A percentile compares a stretch with the other conserved stretches of the same genome.
These are phyloP conservation scores for Phaeodactylum tricornutum DNA, from an alignment of 108 stramenopile species.

Conservation along the genomic window DNA sequence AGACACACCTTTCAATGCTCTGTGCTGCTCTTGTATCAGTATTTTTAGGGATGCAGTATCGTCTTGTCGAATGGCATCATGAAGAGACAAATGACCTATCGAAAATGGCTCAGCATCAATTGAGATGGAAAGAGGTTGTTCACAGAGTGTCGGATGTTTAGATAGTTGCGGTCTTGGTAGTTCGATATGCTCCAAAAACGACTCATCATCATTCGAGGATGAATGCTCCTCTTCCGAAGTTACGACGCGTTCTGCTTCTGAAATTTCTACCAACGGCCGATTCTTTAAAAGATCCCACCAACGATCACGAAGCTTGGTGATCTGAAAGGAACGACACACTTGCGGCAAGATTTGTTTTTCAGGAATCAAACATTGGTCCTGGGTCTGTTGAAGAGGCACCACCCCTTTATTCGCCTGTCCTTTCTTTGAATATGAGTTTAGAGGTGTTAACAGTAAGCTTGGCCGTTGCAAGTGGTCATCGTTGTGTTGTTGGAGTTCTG, in stretches of 20 bases:
- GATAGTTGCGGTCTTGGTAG: not conserved
- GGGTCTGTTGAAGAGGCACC: too few species aligned
- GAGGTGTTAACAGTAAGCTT: too few species aligned
- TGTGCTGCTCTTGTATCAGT: not conserved
- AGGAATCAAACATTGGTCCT: too few species aligned
- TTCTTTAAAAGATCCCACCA: constrained; percentile 28
- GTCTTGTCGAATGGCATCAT: constrained; percentile 5
- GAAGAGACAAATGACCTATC: not conserved
- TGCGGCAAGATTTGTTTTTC: too few species aligned
- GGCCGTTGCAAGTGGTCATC: too few species aligned
- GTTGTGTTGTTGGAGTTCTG: too few species aligned
- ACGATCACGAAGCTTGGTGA: constrained; percentile 29
- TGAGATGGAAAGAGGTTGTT: not conserved
- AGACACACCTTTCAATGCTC: not conserved
- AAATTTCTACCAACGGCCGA: constrained; percentile 3
- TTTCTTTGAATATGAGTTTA: too few species aligned
- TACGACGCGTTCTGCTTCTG: not conserved
- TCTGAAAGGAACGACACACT: too few species aligned
- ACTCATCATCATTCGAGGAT: not conserved
- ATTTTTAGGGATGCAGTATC: constrained; percentile 1
- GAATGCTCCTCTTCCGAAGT: not conserved
- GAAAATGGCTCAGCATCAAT: not conserved
- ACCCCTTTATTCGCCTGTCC: too few species aligned
- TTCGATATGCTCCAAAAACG: not conserved
- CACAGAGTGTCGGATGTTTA: not conserved